phyloP scores from a whole-genome alignment of 129 eudicot species.

The Glebionis coronaria region DNA sequence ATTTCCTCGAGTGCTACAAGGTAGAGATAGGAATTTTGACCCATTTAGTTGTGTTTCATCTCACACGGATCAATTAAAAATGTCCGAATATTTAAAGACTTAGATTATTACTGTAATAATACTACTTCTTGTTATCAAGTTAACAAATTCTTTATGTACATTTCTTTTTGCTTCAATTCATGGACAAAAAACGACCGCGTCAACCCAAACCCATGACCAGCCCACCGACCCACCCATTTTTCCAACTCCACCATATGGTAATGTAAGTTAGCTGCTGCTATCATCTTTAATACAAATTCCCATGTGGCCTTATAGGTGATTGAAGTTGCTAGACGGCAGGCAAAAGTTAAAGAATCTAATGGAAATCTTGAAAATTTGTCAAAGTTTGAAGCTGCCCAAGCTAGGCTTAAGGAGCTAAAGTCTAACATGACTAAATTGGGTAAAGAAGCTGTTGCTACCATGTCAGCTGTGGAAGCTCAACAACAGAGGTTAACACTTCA shows the following conservation, averaged over 20 bases:
- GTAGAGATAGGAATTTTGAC: no score
- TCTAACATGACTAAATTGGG: conserved; percentile 70
- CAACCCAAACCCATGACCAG: no score
- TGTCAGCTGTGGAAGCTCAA: conserved; percentile 94
- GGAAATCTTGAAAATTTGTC: conserved; percentile 51
- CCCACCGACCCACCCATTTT: no score
- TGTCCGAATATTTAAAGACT: no score
- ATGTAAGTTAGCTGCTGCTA: neutral
- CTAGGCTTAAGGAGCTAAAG: conserved; percentile 72
- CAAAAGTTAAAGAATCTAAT: conserved; percentile 62
- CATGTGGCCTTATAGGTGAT: conserved; percentile 54
- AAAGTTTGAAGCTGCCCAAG: conserved; percentile 79
- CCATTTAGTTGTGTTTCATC: no score
- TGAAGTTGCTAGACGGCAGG: conserved; percentile 86
- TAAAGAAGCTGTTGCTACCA: conserved; percentile 86
- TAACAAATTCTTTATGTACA: no score
- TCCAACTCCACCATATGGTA: neutral
- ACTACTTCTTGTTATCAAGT: no score
- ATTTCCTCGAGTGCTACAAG: neutral
- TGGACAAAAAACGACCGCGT: no score
- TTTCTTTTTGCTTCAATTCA: no score
- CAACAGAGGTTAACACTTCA: conserved; percentile 92
- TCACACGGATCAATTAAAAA: no score
- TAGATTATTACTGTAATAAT: no score
- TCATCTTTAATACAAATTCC: neutral